Conservation (phyloP, 257 asterid genomes). For the Solanum piurae region DNA sequence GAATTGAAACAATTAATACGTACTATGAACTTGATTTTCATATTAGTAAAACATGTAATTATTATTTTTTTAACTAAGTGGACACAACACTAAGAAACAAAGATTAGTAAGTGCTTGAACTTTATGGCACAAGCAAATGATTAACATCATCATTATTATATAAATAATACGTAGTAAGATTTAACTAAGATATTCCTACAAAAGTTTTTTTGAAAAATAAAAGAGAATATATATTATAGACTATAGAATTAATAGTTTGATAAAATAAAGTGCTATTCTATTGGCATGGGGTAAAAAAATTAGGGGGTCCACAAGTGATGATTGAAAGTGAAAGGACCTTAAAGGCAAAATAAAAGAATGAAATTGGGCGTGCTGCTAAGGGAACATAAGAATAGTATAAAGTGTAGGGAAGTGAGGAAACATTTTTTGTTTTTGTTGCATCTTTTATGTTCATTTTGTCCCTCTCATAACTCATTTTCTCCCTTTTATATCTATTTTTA, state of each 20-base stretch:
- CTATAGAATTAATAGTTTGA: not conserved
- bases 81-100: not conserved
- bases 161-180: conserved; percentile 9
- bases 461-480: not conserved
- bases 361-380: conserved; percentile 28
- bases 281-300: not conserved
- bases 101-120: not conserved
- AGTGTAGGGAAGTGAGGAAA: conserved; percentile 35
- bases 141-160: conserved; percentile 24
- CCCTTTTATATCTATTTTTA: not conserved
- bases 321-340: conserved; percentile 35
- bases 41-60: not conserved
- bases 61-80: not conserved
- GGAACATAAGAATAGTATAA: conserved; percentile 19
- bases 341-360: not conserved
- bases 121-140: conserved; percentile 21
- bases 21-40: not conserved
- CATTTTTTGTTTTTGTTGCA: conserved; percentile 8
- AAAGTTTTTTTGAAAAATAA: not conserved
- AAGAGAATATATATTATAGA: not conserved
- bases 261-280: not conserved
- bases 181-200: not conserved
- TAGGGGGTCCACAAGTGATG: conserved; percentile 17
- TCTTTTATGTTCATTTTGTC: not conserved
- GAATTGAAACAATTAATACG: not conserved